phyloP scores from a whole-genome alignment of 176 grass and related monocot genomes.

The Aegilops bicornis region DNA sequence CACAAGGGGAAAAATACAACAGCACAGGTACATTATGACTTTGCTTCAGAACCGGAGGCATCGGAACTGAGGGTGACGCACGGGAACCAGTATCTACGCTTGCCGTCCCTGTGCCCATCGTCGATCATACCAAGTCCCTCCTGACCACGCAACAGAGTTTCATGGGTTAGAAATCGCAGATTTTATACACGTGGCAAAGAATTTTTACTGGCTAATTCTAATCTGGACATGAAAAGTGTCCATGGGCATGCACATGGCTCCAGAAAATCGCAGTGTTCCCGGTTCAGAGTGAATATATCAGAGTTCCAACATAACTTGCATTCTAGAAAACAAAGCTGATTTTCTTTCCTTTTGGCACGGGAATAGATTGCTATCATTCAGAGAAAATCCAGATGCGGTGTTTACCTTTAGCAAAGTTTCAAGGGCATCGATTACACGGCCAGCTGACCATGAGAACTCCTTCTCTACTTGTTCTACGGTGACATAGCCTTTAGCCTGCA shows the following conservation, averaged over 20 bases:
- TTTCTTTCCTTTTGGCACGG: not conserved
- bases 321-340: not conserved
- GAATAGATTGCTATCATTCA: not conserved
- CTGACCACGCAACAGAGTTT: slow-evolving; percentile 35
- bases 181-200: not conserved
- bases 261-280: not conserved
- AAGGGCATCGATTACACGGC: slow-evolving; percentile 75
- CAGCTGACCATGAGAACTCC: slow-evolving; percentile 76
- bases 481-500: slow-evolving; percentile 79
- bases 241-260: not conserved
- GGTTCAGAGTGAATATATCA: not conserved
- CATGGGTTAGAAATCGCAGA: not conserved
- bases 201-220: not conserved
- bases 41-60: slow-evolving; percentile 28
- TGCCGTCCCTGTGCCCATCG: slow-evolving; percentile 81
- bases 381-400: not conserved
- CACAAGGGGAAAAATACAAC: not conserved
- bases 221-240: not conserved
- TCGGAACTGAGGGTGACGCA: slow-evolving; percentile 72
- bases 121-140: slow-evolving; percentile 99
- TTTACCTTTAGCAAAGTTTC: slow-evolving; percentile 91
- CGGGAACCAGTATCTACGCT: slow-evolving; percentile 89
- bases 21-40: not conserved
- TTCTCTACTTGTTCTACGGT: slow-evolving; percentile 72
- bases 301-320: not conserved